Percentiles rank a stretch among this genome's conserved stretches.
Evolutionary conservation across 345 rosid species (phyloP).

Genomic region (Pugionium dolabratum): DNA sequence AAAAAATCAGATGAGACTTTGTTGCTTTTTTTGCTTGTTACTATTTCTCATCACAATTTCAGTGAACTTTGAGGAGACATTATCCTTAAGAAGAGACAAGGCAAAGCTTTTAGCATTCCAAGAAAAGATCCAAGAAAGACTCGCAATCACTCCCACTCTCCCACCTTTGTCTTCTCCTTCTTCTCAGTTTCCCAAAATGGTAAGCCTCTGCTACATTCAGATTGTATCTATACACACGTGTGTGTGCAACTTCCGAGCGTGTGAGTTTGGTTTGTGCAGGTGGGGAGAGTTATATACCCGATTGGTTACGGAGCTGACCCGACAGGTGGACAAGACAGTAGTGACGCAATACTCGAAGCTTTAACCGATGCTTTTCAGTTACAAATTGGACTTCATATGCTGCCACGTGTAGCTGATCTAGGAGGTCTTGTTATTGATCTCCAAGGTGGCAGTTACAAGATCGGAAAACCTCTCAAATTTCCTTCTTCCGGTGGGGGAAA

Average conservation of each 20-base stretch:
- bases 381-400: slow-evolving; percentile 44
- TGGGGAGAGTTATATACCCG: slow-evolving; percentile 59
- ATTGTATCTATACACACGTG: neutral
- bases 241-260: slow-evolving; percentile 6
- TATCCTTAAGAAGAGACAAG: slow-evolving; percentile 34
- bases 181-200: slow-evolving; percentile 43
- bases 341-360: slow-evolving; percentile 60
- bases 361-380: slow-evolving; percentile 55
- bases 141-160: slow-evolving; percentile 29
- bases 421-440: slow-evolving; percentile 69
- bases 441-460: slow-evolving; percentile 65
- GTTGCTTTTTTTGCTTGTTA: slow-evolving; percentile 5
- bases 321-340: slow-evolving; percentile 56
- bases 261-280: slow-evolving; percentile 31
- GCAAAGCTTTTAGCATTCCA: slow-evolving; percentile 44
- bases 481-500: slow-evolving; percentile 65
- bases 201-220: slow-evolving; percentile 1
- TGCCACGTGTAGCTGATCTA: slow-evolving; percentile 64
- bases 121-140: slow-evolving; percentile 42
- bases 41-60: slow-evolving; percentile 35
- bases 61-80: slow-evolving; percentile 27
- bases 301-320: slow-evolving; percentile 78
- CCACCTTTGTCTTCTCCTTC: slow-evolving; percentile 30
- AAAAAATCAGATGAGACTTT: slow-evolving; percentile 16
- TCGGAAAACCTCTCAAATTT: slow-evolving; percentile 60